Base-by-base conservation (phyloP, 768 basidiomycete genomes). In the Crepidotus variabilis region DNA sequence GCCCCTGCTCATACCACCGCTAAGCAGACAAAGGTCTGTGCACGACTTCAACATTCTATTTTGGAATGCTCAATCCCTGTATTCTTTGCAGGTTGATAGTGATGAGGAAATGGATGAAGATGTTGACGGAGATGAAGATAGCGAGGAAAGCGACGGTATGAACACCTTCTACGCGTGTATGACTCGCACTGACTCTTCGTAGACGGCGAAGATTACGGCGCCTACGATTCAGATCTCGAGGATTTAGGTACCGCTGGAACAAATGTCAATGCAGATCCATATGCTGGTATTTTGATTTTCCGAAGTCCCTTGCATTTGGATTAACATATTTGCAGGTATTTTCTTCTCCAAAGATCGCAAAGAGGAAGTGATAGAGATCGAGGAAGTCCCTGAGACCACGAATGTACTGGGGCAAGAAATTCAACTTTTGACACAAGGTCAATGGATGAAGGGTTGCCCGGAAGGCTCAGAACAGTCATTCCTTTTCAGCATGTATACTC, bases 371-470 rank as follows among this genome's bases (percentile, higher is more conserved):
- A 92, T 95, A 48, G 94, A 97, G 73, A 84, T 94, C 0, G 88
- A 94, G 65, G 93, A 94, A 71, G 80, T 86, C 50, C 79, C 86
- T 6, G 87, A 89, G 67, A 67, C 74, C 11, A 72, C 72, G 16
- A 58, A 67, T 39, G 66, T 90, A 32, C 69, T 75, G 16, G 75
- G 68, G 39, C 80, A 83, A 55, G 70, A 71, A 16, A 77, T 85
- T 32, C 82, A 82, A 60, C 72, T 94, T 39, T 85, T 96, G 82
- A 86, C 86, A 20, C 90, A 92, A 70, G 92, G 91, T 23, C 87
- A 94, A 66, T 97, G 93, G 93, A 97, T 97, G 94, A 92, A 90
- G 68, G 94, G 94, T 18, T 97, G 94, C 71, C 94, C 94, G 0
- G 94, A 96, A 69, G 92, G 90, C 51, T 86, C 87, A 64, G 94